Evolutionary conservation across 2,329 filamentous ascomycete genomes (phyloP), one percentile per base, ranked within the genome.

Genomic region (Ceratocystis smalleyi): DNA sequence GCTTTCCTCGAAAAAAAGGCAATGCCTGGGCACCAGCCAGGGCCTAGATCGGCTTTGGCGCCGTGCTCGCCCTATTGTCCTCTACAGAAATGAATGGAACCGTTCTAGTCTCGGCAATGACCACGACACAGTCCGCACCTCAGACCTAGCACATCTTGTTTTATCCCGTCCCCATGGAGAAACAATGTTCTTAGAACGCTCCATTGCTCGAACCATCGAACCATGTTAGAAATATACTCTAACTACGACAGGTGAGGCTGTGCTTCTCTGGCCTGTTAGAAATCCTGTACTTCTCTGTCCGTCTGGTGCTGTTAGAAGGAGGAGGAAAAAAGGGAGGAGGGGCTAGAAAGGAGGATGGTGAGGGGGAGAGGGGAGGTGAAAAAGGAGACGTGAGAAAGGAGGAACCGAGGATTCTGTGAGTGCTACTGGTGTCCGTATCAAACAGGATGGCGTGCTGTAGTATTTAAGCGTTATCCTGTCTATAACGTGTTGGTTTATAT

Each of bases 111-210:
- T 57, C 54, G 27, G 54, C 54, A 57, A 35, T 35, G 54, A 30
- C 54, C 54, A 57, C 54, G 32, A 57, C 54, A 57, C 54, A 8
- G 54, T 8, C 35, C 54, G 10, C 54, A 57, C 27, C 54, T 57
- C 24, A 35, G 54, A 35, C 54, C 30, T 17, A 35, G 54, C 54
- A 57, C 54, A 8, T 35, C 27, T 57, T 17, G 24, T n/a, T 32
- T 35, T 57, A 30, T 57, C 54, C 54, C 17, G 54, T 57, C 27
- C 7, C 15, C 2, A 22, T 57, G 27, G 17, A 57, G 54, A 57
- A 57, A 35, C 54, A 57, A 35, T 35, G 54, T 57, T 57, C 54
- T 57, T 57, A 35, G 54, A 57, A 22, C 54, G 27, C 54, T 35
- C 54, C 30, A 35, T 57, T n/a, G 54, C 54, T 57, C 54, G 54